Evolutionary conservation across 1,284 basidiomycete genomes (phyloP), one percentile per base, ranked within the genome.

Genomic region (Tremellales sp.): DNA sequence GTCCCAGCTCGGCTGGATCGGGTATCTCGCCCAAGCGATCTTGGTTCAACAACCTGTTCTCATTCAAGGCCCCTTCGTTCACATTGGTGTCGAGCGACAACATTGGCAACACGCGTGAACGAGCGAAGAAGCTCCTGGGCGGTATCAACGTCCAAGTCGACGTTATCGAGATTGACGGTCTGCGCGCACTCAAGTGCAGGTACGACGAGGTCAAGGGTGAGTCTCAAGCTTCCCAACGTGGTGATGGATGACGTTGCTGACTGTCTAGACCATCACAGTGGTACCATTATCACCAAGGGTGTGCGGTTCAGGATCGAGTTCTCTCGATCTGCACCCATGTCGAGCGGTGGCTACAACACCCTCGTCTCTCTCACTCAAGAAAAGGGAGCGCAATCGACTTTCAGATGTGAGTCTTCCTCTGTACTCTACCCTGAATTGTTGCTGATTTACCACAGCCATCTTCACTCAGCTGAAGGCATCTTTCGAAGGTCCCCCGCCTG

Each of bases 11-110:
- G 17, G 37, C 51, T 12, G 53, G 46, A 10, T 56, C 56, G 6
- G 52, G 48, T 24, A 26, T 58, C n/a, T 64, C 60, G 41, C 65
- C 67, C 31, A 87, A 85, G 69, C 82, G 86, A 43, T 83, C 82
- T 50, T 97, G 93, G 93, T 84, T 97, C 58, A 82, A 84, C 46
- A 87, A 85, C 56, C 80, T 96, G 41, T 94, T 97, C 81, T 86
- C 84, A 65, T 85, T 89, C 78, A 89, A 85, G 64, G 83, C 87
- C 0, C 77, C 81, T 15, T 79, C 77, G 13, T 84, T 83, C 69
- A 70, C 67, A 4, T 53, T 76, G 26, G 56, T 67, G 46, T 70
- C 68, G 11, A 60, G 59, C 36, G 63, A 69, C 42, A 70, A 66
- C 48, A 64, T 73, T 43, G 57, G 60, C 27, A 65, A 62, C 19